Evolutionary conservation across 2,329 filamentous ascomycete genomes (phyloP).

Genomic region (Tolypocladium tropicale): DNA sequence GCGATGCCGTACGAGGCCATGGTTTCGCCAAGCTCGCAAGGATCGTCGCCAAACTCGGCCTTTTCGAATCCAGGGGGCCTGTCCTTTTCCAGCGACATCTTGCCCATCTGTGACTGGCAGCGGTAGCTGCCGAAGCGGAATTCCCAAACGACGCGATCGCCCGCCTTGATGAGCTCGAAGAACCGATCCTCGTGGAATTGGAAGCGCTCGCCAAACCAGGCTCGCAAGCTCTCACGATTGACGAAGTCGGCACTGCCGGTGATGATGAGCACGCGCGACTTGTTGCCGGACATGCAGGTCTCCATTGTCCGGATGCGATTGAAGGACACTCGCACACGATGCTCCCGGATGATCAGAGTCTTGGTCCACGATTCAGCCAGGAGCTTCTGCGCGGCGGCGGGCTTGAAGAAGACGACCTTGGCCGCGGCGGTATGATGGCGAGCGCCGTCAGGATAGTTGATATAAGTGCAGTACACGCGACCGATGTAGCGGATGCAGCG

Average conservation of each 20-base stretch:
- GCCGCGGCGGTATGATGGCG: conserved; percentile 30
- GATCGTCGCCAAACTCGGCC: conserved; percentile 27
- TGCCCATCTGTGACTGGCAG: conserved; percentile 41
- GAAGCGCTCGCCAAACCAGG: conserved; percentile 32
- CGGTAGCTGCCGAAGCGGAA: conserved; percentile 45
- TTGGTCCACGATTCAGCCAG: conserved; percentile 11
- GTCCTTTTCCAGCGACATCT: conserved; percentile 26
- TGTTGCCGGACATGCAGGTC: conserved; percentile 14
- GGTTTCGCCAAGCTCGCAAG: conserved; percentile 25
- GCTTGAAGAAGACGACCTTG: conserved; percentile 39
- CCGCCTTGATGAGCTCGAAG: conserved; percentile 16
- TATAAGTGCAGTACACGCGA: conserved; percentile 39
- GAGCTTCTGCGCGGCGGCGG: conserved; percentile 23
- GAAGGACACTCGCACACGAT: conserved; percentile 26
- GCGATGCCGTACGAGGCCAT: conserved; percentile 20
- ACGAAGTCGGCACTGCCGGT: conserved; percentile 33
- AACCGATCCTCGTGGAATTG: conserved; percentile 37
- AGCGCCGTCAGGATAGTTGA: conserved; percentile 35
- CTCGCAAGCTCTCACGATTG: conserved; percentile 26
- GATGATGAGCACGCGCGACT: conserved; percentile 41
- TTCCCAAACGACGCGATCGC: conserved; percentile 27
- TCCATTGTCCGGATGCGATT: conserved; percentile 38
- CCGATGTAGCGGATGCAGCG: conserved; percentile 32
- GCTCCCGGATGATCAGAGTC: conserved; percentile 26
- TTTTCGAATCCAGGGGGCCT: conserved; percentile 21